Evolutionary conservation across 768 basidiomycete species (phyloP), one percentile per base, ranked within the genome.

Genomic region (Lactarius trivialis): DNA sequence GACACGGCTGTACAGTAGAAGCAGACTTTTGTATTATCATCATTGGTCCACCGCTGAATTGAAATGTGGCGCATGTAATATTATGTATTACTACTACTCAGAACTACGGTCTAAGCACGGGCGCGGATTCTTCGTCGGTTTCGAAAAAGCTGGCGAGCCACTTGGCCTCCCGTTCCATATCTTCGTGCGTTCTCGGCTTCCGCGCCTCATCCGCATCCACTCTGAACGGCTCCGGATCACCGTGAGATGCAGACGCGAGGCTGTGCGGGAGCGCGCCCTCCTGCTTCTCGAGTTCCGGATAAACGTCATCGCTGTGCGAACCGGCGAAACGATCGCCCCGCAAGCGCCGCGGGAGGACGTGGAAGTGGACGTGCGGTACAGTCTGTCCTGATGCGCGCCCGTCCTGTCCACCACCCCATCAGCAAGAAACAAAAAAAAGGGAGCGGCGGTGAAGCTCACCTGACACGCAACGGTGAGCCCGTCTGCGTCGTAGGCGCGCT

Each of bases 281-380:
- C 6, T 82, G 77, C 1, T 73, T 73, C 71, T 96, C 93, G 15
- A 98, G 72, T 2, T 80, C 85, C 3, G 88, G 89, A 73, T 97
- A 92, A 45, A 93, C 73, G n/a, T 82, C 83, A 71, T 92, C 89
- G 68, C 85, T 88, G 58, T 75, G 76, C 14, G 67, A 57, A 14
- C 71, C 75, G 21, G 82, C 77, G 70, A 90, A 92, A 24, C 74
- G 76, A 73, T 92, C 90, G 12, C 86, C 86, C 52, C 76, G 77
- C 34, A 80, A 75, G 69, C 85, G 85, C 2, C 96, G 85, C 24
- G 97, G 97, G 5, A 99, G 75, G 32, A 98, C 74, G 71, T 99
- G 97, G 68, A 97, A 88, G 74, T 99, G 97, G n/a, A 98, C 92
- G 70, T 98, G 97, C 1, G 91, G 85, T n/a, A 93, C 84, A 6